These are phyloP conservation scores for Fusarium miscanthi DNA, from an alignment of 2,329 filamentous ascomycete species.

Conservation along the genomic window DNA sequence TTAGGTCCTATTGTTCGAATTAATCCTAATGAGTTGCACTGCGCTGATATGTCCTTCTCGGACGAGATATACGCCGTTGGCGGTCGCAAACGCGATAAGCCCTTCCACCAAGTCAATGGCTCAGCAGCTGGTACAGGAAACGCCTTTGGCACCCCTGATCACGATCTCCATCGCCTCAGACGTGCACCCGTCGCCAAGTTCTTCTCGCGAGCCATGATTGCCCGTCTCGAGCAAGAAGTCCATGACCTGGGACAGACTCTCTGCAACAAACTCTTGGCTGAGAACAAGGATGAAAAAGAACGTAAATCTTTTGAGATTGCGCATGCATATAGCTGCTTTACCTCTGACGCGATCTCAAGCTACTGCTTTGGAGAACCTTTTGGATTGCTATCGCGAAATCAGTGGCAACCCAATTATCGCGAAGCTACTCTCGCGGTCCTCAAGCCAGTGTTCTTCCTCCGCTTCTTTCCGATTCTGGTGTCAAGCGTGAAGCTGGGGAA, in stretches of 20 bases:
- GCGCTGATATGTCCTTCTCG: constrained; percentile 22
- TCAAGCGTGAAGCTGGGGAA: constrained; percentile 10
- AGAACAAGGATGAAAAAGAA: not conserved
- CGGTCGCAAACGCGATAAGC: constrained; percentile 23
- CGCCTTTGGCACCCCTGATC: constrained; percentile 6
- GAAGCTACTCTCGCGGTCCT: constrained; percentile 21
- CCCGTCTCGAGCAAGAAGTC: not conserved
- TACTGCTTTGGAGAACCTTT: constrained; percentile 24
- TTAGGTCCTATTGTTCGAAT: constrained; percentile 13
- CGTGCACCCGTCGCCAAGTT: constrained; percentile 14
- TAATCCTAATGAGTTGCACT: constrained; percentile 11
- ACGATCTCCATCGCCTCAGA: constrained; percentile 10
- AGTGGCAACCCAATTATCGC: constrained; percentile 13
- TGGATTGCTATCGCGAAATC: not conserved
- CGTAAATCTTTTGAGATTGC: not conserved
- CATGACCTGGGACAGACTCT: constrained; percentile 10
- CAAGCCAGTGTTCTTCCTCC: constrained; percentile 19
- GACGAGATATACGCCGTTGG: constrained; percentile 19
- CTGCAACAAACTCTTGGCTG: constrained; percentile 1
- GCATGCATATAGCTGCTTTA: constrained; percentile 19
- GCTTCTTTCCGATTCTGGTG: constrained; percentile 12
- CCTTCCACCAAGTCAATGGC: constrained; percentile 10
- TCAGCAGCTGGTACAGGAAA: constrained; percentile 10
- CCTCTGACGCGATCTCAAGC: constrained; percentile 5
- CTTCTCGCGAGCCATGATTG: constrained; percentile 22